Percentiles rank a stretch among this genome's conserved stretches.
Conservation (phyloP, 139 green algal species). For the Spirogloea muscicola region DNA sequence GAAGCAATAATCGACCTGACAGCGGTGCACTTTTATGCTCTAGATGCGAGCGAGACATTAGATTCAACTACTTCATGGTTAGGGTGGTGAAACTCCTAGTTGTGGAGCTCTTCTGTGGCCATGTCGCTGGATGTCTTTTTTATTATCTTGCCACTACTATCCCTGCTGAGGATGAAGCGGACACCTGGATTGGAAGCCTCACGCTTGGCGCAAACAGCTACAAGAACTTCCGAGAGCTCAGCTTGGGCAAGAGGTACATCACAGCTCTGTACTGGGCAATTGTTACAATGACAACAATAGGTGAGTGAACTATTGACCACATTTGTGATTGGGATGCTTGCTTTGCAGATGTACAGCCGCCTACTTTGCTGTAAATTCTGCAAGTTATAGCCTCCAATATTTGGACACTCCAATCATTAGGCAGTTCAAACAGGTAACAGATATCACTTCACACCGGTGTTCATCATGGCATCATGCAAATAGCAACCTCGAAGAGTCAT, state of each 20-base stretch:
- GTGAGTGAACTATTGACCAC: too few species aligned
- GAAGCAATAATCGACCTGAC: too few species aligned
- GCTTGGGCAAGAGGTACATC: slow-evolving; percentile 10
- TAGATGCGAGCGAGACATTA: slow-evolving; percentile 28
- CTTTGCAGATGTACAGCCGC: too few species aligned
- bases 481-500: too few species aligned
- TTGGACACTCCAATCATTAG: too few species aligned
- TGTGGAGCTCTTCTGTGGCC: slow-evolving; percentile 18
- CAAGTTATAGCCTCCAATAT: too few species aligned
- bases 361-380: too few species aligned
- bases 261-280: slow-evolving; percentile 25
- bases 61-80: slow-evolving; percentile 34
- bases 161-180: not conserved
- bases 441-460: too few species aligned
- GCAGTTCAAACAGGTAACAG: too few species aligned
- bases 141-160: slow-evolving; percentile 34
- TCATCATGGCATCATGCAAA: too few species aligned
- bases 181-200: slow-evolving; percentile 26
- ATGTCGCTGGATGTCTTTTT: slow-evolving; percentile 25
- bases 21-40: too few species aligned
- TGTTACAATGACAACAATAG: slow-evolving; percentile 19
- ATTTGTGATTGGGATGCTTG: too few species aligned
- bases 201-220: slow-evolving; percentile 1
- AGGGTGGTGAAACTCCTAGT: slow-evolving; percentile 8
- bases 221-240: slow-evolving; percentile 9